A percentile compares a stretch with the other conserved stretches of the same genome.
Conservation (phyloP, 192 early-diverging fungal genomes). For the Gigaspora rosea region DNA sequence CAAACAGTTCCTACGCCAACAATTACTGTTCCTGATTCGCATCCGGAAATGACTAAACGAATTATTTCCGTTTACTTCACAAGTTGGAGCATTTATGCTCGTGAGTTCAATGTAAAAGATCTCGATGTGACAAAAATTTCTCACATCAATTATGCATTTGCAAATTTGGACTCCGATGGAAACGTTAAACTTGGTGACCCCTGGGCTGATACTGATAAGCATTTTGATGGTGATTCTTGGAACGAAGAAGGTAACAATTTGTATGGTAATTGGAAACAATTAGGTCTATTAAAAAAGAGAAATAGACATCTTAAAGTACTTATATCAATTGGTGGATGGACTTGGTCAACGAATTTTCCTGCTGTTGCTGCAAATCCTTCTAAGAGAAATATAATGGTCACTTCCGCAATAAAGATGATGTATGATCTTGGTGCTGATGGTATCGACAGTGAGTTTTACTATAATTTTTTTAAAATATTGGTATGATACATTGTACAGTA, state of each 20-base stretch:
- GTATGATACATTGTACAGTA: background rate
- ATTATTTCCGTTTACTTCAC: slow-evolving; percentile 39
- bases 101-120: slow-evolving; percentile 63
- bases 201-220: slow-evolving; percentile 80
- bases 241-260: slow-evolving; percentile 53
- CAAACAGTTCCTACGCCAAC: background rate
- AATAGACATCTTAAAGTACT: slow-evolving; percentile 70
- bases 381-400: slow-evolving; percentile 61
- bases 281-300: slow-evolving; percentile 64
- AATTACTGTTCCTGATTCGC: background rate
- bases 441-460: slow-evolving; percentile 46
- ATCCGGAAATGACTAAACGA: background rate
- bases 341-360: slow-evolving; percentile 72
- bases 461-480: background rate
- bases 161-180: slow-evolving; percentile 65
- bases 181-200: slow-evolving; percentile 68
- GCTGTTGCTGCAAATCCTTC: slow-evolving; percentile 53
- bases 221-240: slow-evolving; percentile 58
- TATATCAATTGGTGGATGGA: slow-evolving; percentile 81
- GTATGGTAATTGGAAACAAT: slow-evolving; percentile 65
- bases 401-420: slow-evolving; percentile 46
- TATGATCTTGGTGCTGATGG: slow-evolving; percentile 57
- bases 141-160: slow-evolving; percentile 83
- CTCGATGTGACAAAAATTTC: slow-evolving; percentile 66
- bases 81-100: slow-evolving; percentile 71